These are phyloP conservation scores for Cryptosporidium meleagridis DNA, from an alignment of 169 alveolate species.

Conservation along the genomic window DNA sequence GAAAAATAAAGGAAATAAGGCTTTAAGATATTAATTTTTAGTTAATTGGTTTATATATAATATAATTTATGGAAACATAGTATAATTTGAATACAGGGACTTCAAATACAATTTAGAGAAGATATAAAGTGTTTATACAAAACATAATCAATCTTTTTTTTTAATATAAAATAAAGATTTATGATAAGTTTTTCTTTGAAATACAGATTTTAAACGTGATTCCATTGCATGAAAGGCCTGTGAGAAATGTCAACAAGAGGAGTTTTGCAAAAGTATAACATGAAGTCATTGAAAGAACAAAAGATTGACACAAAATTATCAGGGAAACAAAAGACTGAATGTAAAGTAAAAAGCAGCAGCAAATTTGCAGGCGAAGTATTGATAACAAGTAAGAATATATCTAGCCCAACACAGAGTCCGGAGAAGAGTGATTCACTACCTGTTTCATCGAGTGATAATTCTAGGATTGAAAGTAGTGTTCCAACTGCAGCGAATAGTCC, in stretches of 20 bases:
- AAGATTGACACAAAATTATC: constrained; percentile 1
- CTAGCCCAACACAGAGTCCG: constrained; percentile 22
- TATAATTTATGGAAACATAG: background rate
- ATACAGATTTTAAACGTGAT: background rate
- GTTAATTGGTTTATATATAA: background rate
- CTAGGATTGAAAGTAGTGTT: constrained; percentile 24
- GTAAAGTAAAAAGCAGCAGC: background rate
- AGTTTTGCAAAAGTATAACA: constrained; percentile 33
- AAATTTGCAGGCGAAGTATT: background rate
- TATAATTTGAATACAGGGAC: no score
- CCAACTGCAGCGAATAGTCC: constrained; percentile 75
- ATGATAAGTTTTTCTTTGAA: background rate
- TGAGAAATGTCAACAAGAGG: constrained; percentile 52
- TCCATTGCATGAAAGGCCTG: background rate
- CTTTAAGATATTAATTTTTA: background rate
- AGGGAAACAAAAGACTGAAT: constrained; percentile 24
- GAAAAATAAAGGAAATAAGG: background rate
- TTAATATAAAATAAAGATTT: background rate
- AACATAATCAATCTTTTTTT: background rate
- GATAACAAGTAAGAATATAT: background rate
- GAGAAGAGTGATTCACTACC: constrained; percentile 9
- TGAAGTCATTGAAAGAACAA: constrained; percentile 63
- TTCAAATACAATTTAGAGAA: background rate
- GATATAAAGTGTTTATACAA: background rate
- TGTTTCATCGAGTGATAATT: background rate